phyloP scores from a whole-genome alignment of 306 rosid species.

The Lathyrus sativus region DNA sequence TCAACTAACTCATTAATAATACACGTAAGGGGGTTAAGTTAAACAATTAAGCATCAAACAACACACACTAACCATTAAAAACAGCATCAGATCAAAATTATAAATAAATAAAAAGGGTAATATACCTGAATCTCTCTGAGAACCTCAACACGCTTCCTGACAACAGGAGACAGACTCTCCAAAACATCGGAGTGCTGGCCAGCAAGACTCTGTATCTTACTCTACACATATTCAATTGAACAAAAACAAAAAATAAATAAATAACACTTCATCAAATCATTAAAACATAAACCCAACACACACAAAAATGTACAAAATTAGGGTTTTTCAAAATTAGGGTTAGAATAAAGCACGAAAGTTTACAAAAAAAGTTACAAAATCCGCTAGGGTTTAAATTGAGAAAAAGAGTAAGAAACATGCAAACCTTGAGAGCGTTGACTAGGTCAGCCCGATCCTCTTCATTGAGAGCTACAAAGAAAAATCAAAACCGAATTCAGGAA shows the following conservation, averaged over 20 bases:
- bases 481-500: not conserved
- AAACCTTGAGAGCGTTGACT: conserved; percentile 74
- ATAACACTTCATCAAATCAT: conserved; percentile 18
- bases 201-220: conserved; percentile 66
- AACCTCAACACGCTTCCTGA: conserved; percentile 69
- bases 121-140: conserved; percentile 77
- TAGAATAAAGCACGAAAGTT: not conserved
- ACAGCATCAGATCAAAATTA: not conserved
- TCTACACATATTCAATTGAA: conserved; percentile 36
- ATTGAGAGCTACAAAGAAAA: conserved; percentile 50
- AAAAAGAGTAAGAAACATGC: conserved; percentile 4
- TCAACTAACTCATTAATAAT: too few species aligned
- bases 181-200: conserved; percentile 67
- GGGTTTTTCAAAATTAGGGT: not conserved
- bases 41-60: not conserved
- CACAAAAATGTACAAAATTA: not conserved
- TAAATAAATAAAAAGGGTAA: not conserved
- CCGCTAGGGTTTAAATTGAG: not conserved
- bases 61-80: not conserved
- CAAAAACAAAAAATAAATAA: not conserved
- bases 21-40: too few species aligned
- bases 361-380: not conserved
- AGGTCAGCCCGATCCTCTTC: conserved; percentile 62
- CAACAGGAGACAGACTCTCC: conserved; percentile 51
- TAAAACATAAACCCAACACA: not conserved